phyloP scores from a whole-genome alignment of 768 basidiomycete species.

The Cyathus striatus region DNA sequence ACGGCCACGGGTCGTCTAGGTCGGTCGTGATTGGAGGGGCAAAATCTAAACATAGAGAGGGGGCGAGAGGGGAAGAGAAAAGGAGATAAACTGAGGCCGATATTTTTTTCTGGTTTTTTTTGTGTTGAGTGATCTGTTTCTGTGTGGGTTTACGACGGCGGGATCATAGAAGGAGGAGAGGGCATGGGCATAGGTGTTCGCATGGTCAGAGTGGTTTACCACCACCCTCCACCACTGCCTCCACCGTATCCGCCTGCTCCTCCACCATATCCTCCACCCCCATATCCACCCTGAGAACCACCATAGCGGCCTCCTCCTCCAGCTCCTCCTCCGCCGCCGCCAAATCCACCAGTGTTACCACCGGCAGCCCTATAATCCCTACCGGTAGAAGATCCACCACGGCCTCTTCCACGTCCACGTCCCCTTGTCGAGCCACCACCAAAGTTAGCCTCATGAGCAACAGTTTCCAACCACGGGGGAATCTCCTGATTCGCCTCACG shows the following conservation, averaged over 20 bases:
- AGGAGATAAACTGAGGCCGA: background rate
- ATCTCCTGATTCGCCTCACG: constrained; percentile 96
- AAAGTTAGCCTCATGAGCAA: constrained; percentile 78
- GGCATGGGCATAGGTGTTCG: constrained; percentile 10
- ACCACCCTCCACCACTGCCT: constrained; percentile 31
- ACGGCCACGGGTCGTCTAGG: constrained; percentile 20
- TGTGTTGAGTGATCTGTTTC: constrained; percentile 2
- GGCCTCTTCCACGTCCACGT: constrained; percentile 48
- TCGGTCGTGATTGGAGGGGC: constrained; percentile 22
- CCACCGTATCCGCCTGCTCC: constrained; percentile 20
- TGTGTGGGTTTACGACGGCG: constrained; percentile 1
- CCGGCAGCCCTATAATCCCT: constrained; percentile 17
- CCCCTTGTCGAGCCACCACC: constrained; percentile 58
- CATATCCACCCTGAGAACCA: constrained; percentile 20
- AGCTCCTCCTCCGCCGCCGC: constrained; percentile 15
- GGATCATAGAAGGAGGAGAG: constrained; percentile 1
- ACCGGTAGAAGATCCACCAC: constrained; percentile 32
- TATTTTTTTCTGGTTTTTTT: background rate
- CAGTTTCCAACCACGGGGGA: constrained; percentile 84
- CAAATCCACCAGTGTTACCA: constrained; percentile 14
- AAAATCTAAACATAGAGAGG: constrained; percentile 11
- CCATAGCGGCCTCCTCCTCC: constrained; percentile 24
- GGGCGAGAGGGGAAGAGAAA: background rate
- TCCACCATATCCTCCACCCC: constrained; percentile 20
- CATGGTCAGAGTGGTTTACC: constrained; percentile 23